A percentile compares a stretch with the other conserved stretches of the same genome.
Evolutionary conservation across 371 early-diverging fungal species (phyloP).

Genomic region (Lichtheimia ornata): DNA sequence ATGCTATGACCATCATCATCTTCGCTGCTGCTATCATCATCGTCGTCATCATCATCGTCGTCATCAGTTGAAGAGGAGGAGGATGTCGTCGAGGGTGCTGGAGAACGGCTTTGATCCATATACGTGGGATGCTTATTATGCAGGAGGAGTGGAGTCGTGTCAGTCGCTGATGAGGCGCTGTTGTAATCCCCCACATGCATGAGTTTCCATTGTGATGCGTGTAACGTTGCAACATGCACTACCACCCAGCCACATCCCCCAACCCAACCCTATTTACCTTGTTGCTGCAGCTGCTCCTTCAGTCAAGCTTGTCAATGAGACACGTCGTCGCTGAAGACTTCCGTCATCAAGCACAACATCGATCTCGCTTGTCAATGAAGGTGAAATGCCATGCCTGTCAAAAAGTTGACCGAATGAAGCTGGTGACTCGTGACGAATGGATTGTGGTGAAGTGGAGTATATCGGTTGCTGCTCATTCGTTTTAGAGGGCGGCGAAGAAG

Average conservation of each 20-base stretch:
- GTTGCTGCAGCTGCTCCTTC: constrained; percentile 9
- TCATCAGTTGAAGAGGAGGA: neutral
- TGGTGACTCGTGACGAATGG: neutral
- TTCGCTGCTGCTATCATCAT: neutral
- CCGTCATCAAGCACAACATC: constrained; percentile 38
- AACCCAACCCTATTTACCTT: neutral
- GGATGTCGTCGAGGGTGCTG: neutral
- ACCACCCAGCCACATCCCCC: too few relatives aligned
- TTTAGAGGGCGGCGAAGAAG: neutral
- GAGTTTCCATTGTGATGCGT: too few relatives aligned
- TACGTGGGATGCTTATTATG: neutral
- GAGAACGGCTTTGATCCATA: neutral
- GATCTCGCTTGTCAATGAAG: constrained; percentile 21
- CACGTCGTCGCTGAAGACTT: constrained; percentile 23
- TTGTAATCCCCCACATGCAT: too few relatives aligned
- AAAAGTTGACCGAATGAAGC: constrained; percentile 6
- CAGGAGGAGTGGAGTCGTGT: neutral
- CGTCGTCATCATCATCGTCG: neutral
- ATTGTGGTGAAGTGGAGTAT: constrained; percentile 6
- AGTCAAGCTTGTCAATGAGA: constrained; percentile 26
- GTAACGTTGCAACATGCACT: too few relatives aligned
- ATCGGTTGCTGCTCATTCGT: neutral
- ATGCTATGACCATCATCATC: neutral
- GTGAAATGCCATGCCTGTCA: constrained; percentile 2
- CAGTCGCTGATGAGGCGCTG: neutral